phyloP scores from a whole-genome alignment of 2,329 filamentous ascomycete genomes.

The Aspergillus udagawae region DNA sequence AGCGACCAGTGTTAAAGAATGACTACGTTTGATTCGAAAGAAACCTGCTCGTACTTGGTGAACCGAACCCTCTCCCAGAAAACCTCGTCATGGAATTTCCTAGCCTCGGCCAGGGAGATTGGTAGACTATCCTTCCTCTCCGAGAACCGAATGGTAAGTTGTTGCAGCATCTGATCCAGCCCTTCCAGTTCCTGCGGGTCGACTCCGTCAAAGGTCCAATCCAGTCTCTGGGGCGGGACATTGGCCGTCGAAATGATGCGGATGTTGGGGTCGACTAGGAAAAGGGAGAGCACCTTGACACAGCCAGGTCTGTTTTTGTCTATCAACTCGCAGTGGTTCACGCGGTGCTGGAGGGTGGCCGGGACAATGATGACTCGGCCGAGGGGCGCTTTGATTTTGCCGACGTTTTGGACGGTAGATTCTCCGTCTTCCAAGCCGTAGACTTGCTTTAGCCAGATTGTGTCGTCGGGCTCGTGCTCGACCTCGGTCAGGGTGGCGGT shows the following conservation, averaged over 20 bases:
- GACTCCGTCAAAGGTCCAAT: conserved; percentile 36
- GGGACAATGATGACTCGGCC: conserved; percentile 26
- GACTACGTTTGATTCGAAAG: conserved; percentile 25
- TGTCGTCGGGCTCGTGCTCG: conserved; percentile 26
- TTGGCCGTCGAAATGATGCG: conserved; percentile 24
- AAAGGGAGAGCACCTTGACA: conserved; percentile 24
- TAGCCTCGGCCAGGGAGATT: conserved; percentile 37
- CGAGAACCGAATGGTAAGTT: conserved; percentile 19
- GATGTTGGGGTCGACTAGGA: conserved; percentile 22
- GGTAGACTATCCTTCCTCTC: conserved; percentile 23
- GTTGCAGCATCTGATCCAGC: conserved; percentile 10
- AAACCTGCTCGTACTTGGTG: conserved; percentile 27
- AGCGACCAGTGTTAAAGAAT: conserved; percentile 11
- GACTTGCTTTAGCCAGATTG: conserved; percentile 27
- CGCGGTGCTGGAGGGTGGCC: conserved; percentile 26
- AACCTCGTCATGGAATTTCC: conserved; percentile 27
- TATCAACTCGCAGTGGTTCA: conserved; percentile 16
- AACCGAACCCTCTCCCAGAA: conserved; percentile 21
- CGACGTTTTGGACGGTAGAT: conserved; percentile 21
- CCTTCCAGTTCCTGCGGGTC: conserved; percentile 24
- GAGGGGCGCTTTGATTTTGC: conserved; percentile 12
- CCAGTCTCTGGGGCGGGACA: conserved; percentile 23
- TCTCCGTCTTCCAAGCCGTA: conserved; percentile 25
- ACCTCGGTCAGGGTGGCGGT: conserved; percentile 27
- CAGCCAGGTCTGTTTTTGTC: conserved; percentile 20